Evolutionary conservation across 257 asterid species (phyloP), one percentile per base, ranked within the genome.

Genomic region (Paulownia fortunei): DNA sequence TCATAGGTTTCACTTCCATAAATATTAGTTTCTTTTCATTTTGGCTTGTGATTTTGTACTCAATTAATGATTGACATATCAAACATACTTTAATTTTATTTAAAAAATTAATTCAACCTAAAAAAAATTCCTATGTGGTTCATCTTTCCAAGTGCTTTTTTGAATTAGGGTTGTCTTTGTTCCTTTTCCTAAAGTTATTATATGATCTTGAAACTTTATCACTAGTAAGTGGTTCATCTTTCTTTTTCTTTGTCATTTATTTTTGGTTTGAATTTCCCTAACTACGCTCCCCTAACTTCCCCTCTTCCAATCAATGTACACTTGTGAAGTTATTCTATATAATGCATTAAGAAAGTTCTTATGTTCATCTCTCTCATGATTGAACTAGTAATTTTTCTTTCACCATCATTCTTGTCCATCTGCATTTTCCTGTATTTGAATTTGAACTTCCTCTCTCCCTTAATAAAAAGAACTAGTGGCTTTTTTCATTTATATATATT

Each of bases 291-390:
- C 54, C 13, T 65, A 7, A 6, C 10, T 65, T 11, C 72, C 32
- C 26, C 1, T 18, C 9, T 16, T 52, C 51, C 27, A n/a, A n/a
- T 44, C 10, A 6, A 46, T 63, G 72, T 51, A 61, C 18, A 62
- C 64, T 46, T 62, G 44, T 30, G 55, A 75, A 75, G 65, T 42
- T 47, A 75, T 42, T 69, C 75, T 27, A 69, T 42, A 3, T 44
- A 13, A 42, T 54, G 18, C 34, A 42, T 44, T 44, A 12, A 4
- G 41, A 62, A 62, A 62, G 62, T 63, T 55, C 4, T 55, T 30
- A 74, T 46, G 13, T 61, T 47, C 73, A 63, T 63, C 30, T 75
- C 26, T 59, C 30, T 75, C 24, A 63, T 75, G 41, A 75, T 49
- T 63, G 63, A 7, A n/a, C 6, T 30, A 6, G 51, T 74, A 34